phyloP scores from a whole-genome alignment of 805 yeast species.

The Ogataea corticis region DNA sequence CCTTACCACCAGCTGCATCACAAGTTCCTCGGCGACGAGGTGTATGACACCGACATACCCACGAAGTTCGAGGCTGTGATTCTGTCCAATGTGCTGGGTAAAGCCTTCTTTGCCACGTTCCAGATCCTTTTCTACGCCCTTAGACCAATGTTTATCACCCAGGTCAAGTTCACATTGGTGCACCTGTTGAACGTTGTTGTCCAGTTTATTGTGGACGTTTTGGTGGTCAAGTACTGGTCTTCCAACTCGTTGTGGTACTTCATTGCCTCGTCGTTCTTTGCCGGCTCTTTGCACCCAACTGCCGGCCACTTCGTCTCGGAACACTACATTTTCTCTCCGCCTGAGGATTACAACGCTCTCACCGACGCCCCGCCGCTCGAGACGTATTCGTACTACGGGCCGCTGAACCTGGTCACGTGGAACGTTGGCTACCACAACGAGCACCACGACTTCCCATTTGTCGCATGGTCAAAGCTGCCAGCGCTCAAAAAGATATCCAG shows the following conservation, averaged over 20 bases:
- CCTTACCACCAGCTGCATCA: conserved; percentile 93
- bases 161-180: conserved; percentile 68
- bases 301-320: conserved; percentile 98
- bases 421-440: conserved; percentile 94
- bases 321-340: conserved; percentile 74
- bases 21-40: conserved; percentile 83
- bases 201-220: conserved; percentile 59
- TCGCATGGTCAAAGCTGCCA: conserved; percentile 85
- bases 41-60: conserved; percentile 85
- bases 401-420: conserved; percentile 77
- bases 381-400: conserved; percentile 87
- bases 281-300: conserved; percentile 90
- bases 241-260: conserved; percentile 64
- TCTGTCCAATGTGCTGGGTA: conserved; percentile 76
- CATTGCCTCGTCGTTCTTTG: conserved; percentile 74
- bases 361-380: conserved; percentile 62
- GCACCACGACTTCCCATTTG: conserved; percentile 93
- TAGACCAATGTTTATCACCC: conserved; percentile 84
- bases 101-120: conserved; percentile 86
- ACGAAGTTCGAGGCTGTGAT: conserved; percentile 74
- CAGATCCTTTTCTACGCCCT: conserved; percentile 88
- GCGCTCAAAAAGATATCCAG: conserved; percentile 62
- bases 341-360: conserved; percentile 31
- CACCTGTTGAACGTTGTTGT: conserved; percentile 67
- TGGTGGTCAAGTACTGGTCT: conserved; percentile 64